A percentile compares a stretch with the other conserved stretches of the same genome.
Evolutionary conservation across 2,329 filamentous ascomycete species (phyloP).

Genomic region (Calonectria pauciramosa): DNA sequence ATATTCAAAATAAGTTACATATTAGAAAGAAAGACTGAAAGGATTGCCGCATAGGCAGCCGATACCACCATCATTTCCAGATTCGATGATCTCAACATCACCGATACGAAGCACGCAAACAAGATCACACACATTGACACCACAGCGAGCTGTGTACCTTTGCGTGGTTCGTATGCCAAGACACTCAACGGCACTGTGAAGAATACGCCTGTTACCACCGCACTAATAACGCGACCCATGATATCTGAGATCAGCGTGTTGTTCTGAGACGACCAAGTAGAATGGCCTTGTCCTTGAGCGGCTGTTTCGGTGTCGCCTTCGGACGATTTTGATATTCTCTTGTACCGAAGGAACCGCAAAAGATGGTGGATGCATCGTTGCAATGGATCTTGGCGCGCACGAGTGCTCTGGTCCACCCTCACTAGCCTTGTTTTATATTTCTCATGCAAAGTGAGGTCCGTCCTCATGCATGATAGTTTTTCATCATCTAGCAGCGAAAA

Average conservation of each 20-base stretch:
- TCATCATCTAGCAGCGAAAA: slow-evolving; percentile 37
- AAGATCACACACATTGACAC: background rate
- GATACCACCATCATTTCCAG: slow-evolving; percentile 6
- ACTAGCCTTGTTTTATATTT: background rate
- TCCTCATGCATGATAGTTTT: slow-evolving; percentile 31
- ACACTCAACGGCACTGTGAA: background rate
- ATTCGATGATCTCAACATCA: background rate
- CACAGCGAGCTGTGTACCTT: background rate
- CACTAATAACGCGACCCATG: background rate
- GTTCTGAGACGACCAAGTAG: background rate
- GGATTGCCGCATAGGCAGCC: background rate
- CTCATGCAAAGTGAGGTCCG: background rate
- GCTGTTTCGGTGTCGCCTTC: background rate
- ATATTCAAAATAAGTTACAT: background rate
- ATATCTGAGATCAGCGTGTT: background rate
- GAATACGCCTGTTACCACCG: background rate
- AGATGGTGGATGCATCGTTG: background rate
- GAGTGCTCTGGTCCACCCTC: background rate
- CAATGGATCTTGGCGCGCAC: background rate
- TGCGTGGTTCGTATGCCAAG: background rate
- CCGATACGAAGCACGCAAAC: background rate
- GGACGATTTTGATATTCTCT: background rate
- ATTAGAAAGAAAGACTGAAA: background rate
- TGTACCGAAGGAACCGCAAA: background rate
- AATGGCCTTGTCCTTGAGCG: too few relatives aligned